Evolutionary conservation across 108 stramenopile genomes (phyloP), one percentile per base, ranked within the genome.

Genomic region (Mediolabrus comicus): DNA sequence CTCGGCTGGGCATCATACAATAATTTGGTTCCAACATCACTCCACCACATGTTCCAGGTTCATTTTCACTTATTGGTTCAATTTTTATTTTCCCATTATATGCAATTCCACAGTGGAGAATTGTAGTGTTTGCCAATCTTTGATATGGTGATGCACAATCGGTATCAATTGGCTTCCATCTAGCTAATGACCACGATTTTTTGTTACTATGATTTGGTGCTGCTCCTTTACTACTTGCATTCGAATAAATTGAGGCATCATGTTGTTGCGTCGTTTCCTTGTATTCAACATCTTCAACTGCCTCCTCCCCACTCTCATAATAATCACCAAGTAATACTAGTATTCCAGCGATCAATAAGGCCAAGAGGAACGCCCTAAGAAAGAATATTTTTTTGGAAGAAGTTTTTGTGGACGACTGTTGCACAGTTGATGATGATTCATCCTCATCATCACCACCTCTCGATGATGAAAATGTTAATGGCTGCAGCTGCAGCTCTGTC

Each of bases 121-220:
- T 64, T 24, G 46, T 36, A 4, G 59, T 33, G n/a, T 71, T 71
- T 26, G 70, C 70, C 35, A 71, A 16, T 29, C 60, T 52, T 49
- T 49, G 46, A 5, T 22, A 17, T 7, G 46, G n/a, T n/a, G n/a
- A 2, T 49, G 46, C 19, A 49, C 46, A 49, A 0, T 49, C 46
- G 46, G 46, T 22, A 22, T 22, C 46, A 22, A 49, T 3, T 6
- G 19, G 46, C 16, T 49, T 49, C 46, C 46, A 49, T 49, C 46
- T 22, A n/a, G n/a, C n/a, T n/a, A n/a, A n/a, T 49, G 46, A 49
- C 46, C 17, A 22, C n/a, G n/a, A n/a, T n/a, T n/a, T n/a, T 24
- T 1, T 24, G 7, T 24, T 49, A 49, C 10, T 0, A 16, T 24
- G 46, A 17, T 43, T 43, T 3, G 16, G 17, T 24, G 46, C 46